Percentiles rank a stretch among this genome's conserved stretches.
phyloP scores from a whole-genome alignment of 2,329 filamentous ascomycete genomes.

The Colletotrichum orchidophilum region DNA sequence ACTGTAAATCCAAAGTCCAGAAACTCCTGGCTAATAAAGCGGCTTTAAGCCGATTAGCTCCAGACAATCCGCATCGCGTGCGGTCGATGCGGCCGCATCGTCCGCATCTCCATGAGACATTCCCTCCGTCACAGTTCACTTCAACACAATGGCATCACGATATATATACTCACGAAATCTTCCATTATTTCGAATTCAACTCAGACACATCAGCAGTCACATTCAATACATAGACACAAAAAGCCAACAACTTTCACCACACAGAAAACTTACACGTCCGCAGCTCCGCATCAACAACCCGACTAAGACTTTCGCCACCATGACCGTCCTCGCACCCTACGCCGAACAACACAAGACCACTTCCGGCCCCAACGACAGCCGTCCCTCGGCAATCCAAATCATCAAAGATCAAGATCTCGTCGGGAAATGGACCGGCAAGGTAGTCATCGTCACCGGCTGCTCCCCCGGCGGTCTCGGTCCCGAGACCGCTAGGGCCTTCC shows the following conservation, averaged over 20 bases:
- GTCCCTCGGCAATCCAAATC: slow-evolving; percentile 35
- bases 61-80: not conserved
- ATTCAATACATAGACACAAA: not conserved
- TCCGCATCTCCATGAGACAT: not conserved
- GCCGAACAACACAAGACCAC: slow-evolving; percentile 14
- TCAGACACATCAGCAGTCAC: not conserved
- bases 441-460: slow-evolving; percentile 46
- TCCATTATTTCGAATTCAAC: not conserved
- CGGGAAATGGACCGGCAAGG: slow-evolving; percentile 28
- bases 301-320: not conserved
- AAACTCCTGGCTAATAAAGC: not conserved
- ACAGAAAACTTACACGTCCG: not conserved
- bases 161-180: not conserved
- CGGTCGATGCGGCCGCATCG: not conserved
- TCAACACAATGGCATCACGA: not conserved
- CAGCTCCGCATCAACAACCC: not conserved
- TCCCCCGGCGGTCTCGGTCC: slow-evolving; percentile 52
- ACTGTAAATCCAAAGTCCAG: not conserved
- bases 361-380: slow-evolving; percentile 34
- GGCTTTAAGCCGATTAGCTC: not conserved
- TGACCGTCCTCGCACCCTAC: slow-evolving; percentile 18
- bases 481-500: slow-evolving; percentile 46
- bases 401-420: slow-evolving; percentile 33
- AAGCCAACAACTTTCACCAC: not conserved
- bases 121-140: too few species aligned